Base-by-base conservation (phyloP, 2,329 filamentous ascomycete species). In the Gnomoniopsis sp. region DNA sequence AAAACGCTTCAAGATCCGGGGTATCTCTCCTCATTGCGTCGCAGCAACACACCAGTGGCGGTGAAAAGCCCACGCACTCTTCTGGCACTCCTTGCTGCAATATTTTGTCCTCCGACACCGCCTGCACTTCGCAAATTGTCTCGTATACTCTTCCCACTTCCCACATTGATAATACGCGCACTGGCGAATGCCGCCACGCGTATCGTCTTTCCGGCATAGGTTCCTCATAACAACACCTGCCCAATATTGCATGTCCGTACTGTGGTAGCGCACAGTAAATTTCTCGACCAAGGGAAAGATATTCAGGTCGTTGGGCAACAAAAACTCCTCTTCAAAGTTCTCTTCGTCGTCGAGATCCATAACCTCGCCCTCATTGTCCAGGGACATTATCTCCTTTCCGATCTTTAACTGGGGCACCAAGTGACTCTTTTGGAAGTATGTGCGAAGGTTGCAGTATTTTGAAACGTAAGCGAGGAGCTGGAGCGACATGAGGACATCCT, bases 61-160 rank as follows among this genome's bases (percentile, higher is more conserved):
- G 72, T 99, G 95, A 75, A 92, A 98, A 30, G 95, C 92, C 95
- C 95, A 99, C 11, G 95, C 96, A 67, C 91, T 96, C 80, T 98
- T 98, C 77, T 99, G 95, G 75, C 95, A 99, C 74, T 99, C 95
- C 76, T 99, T 99, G 83, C 93, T 97, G 86, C 95, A 99, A 78
- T 97, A 97, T 75, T 99, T 99, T 62, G 95, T 99, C 65, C 95
- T 87, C 66, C 95, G 87, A 77, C 95, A 99, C 64, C 95, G 88
- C 65, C 95, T 88, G 77, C 95, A 99, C 77, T 99, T 99, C 66
- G 95, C 95, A 74, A 99, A 99, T 71, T 99, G 93, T 62, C 95
- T 87, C 43, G 93, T 93, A 72, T 87, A 97, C 75, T 97, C 90
- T 74, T 99, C 95, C 95, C 95, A 99, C 72, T 96, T 97, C 61